Base-by-base conservation (phyloP, 2,329 filamentous ascomycete genomes). In the Microdochium nivale region DNA sequence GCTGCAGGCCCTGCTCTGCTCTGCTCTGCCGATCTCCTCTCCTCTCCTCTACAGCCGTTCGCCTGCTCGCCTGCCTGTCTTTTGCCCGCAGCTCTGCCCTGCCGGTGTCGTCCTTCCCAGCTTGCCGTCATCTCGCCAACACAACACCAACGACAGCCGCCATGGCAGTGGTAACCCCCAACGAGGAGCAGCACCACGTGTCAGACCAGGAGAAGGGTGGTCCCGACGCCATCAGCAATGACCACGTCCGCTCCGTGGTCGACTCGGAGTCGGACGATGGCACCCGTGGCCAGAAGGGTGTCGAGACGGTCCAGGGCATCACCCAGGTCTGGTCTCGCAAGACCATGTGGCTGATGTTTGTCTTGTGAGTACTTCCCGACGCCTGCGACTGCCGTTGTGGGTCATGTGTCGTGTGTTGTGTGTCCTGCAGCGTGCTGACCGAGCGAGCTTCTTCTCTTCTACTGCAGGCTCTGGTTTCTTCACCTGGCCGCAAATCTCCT, bases 301-400 rank as follows among this genome's bases (percentile, higher is more conserved):
- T 73, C 19, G 62, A 65, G 53, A 58, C 59, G 16, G 68, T 70
- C 33, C 65, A 70, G 51, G 71, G 70, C 7, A 59, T 71, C 52
- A 73, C 71, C 3, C 59, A 61, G 2, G 60, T 71, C 30, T 74
- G 70, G 70, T 65, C 62, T 33, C 64, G 56, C 47, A 66, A 62
- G 57, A 64, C 65, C 21, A 58, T 72, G 51, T 70, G 65, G 64
- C 52, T 59, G 47, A 69, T 69, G 49, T 74, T 73, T 54, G 60
- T 55, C 33, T 59, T 73, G 72, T 74, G 58, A 52, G 67, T 61
- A 10, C 8, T 21, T 4, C 23, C 25, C 27, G 27, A 1, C 8
- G 5, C 33, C 5, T 37, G 11, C 3, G 33, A 16, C 3, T 33
- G 14, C 14, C 30, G 30, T 14, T 9, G 30, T 14, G 33, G 16